Conservation (phyloP, 306 rosid genomes). For the Chamaecrista fasciculata region DNA sequence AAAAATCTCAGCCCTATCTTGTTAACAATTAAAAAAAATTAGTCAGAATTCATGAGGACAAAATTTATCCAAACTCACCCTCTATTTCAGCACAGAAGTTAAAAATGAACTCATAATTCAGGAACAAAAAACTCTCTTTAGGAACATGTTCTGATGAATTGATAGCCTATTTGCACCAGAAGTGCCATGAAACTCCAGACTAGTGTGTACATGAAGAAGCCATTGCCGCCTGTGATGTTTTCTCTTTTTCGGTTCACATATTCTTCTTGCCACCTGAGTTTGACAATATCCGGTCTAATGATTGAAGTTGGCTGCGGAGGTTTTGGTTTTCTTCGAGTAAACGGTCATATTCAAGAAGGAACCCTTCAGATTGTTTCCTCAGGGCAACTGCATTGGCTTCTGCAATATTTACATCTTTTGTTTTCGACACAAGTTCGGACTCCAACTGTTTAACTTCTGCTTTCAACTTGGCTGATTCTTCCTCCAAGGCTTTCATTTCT, state of each 20-base stretch:
- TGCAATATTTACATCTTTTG: constrained; percentile 55
- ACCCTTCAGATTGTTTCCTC: constrained; percentile 93
- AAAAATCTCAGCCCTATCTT: constrained; percentile 28
- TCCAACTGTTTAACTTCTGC: constrained; percentile 55
- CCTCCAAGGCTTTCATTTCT: constrained; percentile 58
- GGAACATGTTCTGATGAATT: constrained; percentile 36
- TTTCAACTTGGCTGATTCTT: constrained; percentile 44
- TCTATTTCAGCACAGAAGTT: constrained; percentile 20
- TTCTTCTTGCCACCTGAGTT: constrained; percentile 71
- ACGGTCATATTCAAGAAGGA: constrained; percentile 91
- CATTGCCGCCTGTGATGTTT: constrained; percentile 17
- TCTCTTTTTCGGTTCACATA: constrained; percentile 47
- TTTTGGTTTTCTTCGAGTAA: constrained; percentile 85
- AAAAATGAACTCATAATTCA: constrained; percentile 34
- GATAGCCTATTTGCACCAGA: constrained; percentile 35
- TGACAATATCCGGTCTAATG: constrained; percentile 55
- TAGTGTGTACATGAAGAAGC: constrained; percentile 19
- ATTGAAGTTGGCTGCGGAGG: constrained; percentile 58
- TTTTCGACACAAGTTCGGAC: constrained; percentile 56
- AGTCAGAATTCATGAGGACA: constrained; percentile 39
- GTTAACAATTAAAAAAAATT: constrained; percentile 15
- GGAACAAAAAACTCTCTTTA: constrained; percentile 33
- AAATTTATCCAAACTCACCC: constrained; percentile 45
- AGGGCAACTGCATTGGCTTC: constrained; percentile 72
- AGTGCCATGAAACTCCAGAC: constrained; percentile 36